These are phyloP conservation scores for Endothia cerciana DNA, from an alignment of 2,329 filamentous ascomycete genomes.

Conservation along the genomic window DNA sequence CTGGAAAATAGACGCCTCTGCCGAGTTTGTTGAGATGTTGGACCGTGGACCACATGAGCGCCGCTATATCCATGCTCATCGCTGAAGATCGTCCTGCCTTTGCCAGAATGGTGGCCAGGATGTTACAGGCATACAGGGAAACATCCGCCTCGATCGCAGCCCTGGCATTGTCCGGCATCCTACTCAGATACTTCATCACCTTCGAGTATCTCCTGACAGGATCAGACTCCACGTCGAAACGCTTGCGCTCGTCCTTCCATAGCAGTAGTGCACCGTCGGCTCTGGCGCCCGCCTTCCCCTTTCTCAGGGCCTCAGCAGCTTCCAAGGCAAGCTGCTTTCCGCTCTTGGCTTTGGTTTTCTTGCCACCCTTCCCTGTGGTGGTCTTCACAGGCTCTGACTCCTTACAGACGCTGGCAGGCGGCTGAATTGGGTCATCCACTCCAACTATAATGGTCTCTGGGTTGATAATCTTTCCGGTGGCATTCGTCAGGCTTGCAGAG, in stretches of 20 bases:
- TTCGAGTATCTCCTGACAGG: conserved; percentile 51
- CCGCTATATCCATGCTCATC: conserved; percentile 24
- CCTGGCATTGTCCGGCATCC: conserved; percentile 42
- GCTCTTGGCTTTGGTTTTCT: conserved; percentile 33
- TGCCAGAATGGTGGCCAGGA: conserved; percentile 33
- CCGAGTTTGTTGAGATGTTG: conserved; percentile 24
- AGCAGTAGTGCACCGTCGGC: conserved; percentile 40
- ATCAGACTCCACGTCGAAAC: conserved; percentile 50
- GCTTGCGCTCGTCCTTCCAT: conserved; percentile 49
- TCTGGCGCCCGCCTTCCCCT: conserved; percentile 39
- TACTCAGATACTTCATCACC: conserved; percentile 50
- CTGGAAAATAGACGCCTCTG: background rate
- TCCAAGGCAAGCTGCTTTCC: conserved; percentile 45
- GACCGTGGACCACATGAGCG: conserved; percentile 32
- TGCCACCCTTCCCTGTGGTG: conserved; percentile 30
- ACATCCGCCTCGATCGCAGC: conserved; percentile 39
- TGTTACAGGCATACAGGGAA: conserved; percentile 42
- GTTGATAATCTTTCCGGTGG: conserved; percentile 63
- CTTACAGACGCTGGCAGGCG: conserved; percentile 32
- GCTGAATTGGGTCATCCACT: conserved; percentile 26
- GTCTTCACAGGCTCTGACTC: conserved; percentile 31
- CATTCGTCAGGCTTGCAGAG: conserved; percentile 70
- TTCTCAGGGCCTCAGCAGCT: conserved; percentile 40
- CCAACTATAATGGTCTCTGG: conserved; percentile 65
- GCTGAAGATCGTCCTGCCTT: conserved; percentile 3